Conservation (phyloP, 352 stramenopile species). For the Phytopythium helicoides region DNA sequence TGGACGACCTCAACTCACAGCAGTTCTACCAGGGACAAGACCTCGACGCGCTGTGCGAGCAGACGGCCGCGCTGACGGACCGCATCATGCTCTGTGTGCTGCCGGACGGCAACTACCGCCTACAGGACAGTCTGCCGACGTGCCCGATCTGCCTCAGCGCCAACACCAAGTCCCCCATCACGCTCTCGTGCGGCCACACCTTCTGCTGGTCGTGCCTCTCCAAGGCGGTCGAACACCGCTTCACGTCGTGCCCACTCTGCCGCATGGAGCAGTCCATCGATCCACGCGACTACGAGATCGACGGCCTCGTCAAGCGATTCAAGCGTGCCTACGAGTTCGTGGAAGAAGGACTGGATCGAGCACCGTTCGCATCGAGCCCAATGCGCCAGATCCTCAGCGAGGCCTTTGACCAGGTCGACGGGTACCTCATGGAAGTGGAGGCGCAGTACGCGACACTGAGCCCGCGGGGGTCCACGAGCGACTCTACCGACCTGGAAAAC, state of each 20-base stretch:
- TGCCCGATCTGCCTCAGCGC: conserved; percentile 69
- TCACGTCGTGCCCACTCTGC: conserved; percentile 72
- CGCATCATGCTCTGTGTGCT: conserved; percentile 71
- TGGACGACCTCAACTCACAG: conserved; percentile 58
- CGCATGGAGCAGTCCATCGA: conserved; percentile 72
- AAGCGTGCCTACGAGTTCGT: conserved; percentile 68
- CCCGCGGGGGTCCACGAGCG: conserved; percentile 22
- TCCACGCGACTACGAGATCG: conserved; percentile 77
- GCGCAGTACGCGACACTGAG: conserved; percentile 59
- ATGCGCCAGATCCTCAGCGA: conserved; percentile 76
- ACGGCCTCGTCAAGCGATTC: conserved; percentile 76
- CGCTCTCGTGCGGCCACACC: conserved; percentile 65
- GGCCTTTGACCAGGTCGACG: conserved; percentile 55
- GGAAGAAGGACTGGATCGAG: conserved; percentile 40
- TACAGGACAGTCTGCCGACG: conserved; percentile 36
- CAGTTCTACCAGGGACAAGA: conserved; percentile 61
- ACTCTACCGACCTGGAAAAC: conserved; percentile 3
- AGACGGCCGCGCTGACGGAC: conserved; percentile 48
- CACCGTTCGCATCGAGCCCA: conserved; percentile 47
- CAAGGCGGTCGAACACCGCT: conserved; percentile 65
- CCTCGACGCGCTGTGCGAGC: conserved; percentile 53
- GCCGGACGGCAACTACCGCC: conserved; percentile 62
- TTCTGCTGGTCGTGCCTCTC: conserved; percentile 85
- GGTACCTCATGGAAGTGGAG: conserved; percentile 46
- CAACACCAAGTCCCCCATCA: conserved; percentile 70